Conservation (phyloP, 306 rosid species). For the Lithocarpus polystachyus region DNA sequence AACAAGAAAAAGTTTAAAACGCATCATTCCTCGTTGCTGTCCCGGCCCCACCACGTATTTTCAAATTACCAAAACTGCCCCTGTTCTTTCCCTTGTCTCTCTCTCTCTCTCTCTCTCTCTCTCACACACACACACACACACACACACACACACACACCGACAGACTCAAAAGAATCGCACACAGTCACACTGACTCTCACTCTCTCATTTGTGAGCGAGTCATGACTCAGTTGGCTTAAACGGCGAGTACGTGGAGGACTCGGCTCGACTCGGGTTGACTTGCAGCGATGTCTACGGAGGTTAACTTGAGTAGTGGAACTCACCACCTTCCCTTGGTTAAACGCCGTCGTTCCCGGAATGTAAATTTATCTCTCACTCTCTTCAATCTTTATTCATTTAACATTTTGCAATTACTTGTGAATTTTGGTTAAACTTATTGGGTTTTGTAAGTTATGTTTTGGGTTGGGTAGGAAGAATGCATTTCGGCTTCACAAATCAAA, state of each 20-base stretch:
- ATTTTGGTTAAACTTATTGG: too few species aligned
- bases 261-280: conserved; percentile 74
- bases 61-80: too few species aligned
- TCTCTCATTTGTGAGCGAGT: neutral
- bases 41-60: neutral
- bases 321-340: conserved; percentile 76
- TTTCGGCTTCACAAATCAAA: too few species aligned
- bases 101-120: neutral
- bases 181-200: neutral
- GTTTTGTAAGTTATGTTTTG: too few species aligned
- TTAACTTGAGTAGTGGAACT: conserved; percentile 48
- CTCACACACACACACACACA: too few species aligned
- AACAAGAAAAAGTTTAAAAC: too few species aligned
- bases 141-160: neutral
- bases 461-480: too few species aligned
- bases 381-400: neutral
- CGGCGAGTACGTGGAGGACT: conserved; percentile 44
- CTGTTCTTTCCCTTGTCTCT: neutral
- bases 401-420: too few species aligned
- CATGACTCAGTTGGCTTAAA: neutral
- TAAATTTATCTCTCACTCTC: conserved; percentile 26
- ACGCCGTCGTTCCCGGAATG: conserved; percentile 88
- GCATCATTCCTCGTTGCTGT: too few species aligned
- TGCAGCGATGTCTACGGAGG: conserved; percentile 73
- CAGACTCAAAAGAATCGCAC: neutral